phyloP scores from a whole-genome alignment of 805 yeast genomes.

The Monosporozyma yasuniensis region DNA sequence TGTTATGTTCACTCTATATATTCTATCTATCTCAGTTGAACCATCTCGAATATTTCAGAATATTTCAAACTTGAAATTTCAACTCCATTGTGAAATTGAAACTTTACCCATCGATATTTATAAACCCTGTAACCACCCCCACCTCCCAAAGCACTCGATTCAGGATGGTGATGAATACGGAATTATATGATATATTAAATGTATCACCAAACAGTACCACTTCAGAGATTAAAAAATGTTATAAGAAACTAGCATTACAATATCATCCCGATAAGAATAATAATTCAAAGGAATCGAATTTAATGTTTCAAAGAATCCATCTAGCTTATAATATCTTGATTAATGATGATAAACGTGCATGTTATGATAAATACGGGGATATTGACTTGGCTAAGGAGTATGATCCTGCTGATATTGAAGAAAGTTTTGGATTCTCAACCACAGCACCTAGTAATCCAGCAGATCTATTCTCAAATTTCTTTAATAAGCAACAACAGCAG shows the following conservation, averaged over 20 bases:
- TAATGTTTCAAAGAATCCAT: constrained; percentile 65
- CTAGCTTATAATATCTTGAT: constrained; percentile 87
- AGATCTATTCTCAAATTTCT: constrained; percentile 25
- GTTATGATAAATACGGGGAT: constrained; percentile 69
- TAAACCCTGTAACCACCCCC: too few relatives aligned
- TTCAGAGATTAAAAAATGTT: constrained; percentile 71
- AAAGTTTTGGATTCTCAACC: not conserved
- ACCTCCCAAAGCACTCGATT: too few relatives aligned
- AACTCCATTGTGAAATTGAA: too few relatives aligned
- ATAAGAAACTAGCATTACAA: constrained; percentile 68
- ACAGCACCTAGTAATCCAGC: constrained; percentile 12
- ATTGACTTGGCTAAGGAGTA: constrained; percentile 5
- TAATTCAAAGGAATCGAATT: constrained; percentile 75
- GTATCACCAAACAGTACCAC: constrained; percentile 59
- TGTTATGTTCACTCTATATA: too few relatives aligned
- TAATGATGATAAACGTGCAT: constrained; percentile 86
- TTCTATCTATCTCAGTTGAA: too few relatives aligned
- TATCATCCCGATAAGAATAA: constrained; percentile 91
- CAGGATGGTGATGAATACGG: constrained; percentile 6
- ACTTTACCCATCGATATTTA: too few relatives aligned
- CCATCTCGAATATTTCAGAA: too few relatives aligned
- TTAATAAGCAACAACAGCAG: constrained; percentile 7
- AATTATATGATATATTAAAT: constrained; percentile 63
- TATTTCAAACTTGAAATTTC: too few relatives aligned
- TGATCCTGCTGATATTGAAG: constrained; percentile 2